A percentile compares a stretch with the other conserved stretches of the same genome.
phyloP scores from a whole-genome alignment of 352 stramenopile species.

The Globisporangium barbulae region DNA sequence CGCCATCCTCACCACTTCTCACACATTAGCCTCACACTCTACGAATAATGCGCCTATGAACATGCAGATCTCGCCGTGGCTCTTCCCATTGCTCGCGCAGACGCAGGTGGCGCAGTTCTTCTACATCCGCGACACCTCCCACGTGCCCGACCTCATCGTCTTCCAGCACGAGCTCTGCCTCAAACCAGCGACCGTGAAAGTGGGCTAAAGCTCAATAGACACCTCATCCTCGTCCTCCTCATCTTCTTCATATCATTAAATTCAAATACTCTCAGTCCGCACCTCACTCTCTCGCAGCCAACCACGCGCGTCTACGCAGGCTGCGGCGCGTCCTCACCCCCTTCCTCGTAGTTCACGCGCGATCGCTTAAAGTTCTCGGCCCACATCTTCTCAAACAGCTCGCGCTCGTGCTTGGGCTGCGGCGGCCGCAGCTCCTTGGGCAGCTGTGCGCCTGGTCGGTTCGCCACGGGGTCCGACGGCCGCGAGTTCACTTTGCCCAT shows the following conservation, averaged over 20 bases:
- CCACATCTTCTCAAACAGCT: slow-evolving; percentile 97
- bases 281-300: not conserved
- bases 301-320: not conserved
- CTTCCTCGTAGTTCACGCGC: slow-evolving; percentile 58
- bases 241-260: slow-evolving; percentile 14
- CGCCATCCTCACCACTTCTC: not conserved
- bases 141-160: slow-evolving; percentile 76
- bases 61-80: slow-evolving; percentile 36
- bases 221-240: not conserved
- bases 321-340: not conserved
- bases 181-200: slow-evolving; percentile 4
- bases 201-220: slow-evolving; percentile 7
- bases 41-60: not conserved
- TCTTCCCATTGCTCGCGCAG: slow-evolving; percentile 59
- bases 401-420: slow-evolving; percentile 92
- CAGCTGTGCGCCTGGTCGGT: slow-evolving; percentile 68
- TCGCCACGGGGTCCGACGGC: slow-evolving; percentile 56
- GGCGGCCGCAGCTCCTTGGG: slow-evolving; percentile 88
- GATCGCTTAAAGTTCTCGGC: slow-evolving; percentile 95
- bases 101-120: slow-evolving; percentile 51
- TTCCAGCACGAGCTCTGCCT: slow-evolving; percentile 66
- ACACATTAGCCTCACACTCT: not conserved
- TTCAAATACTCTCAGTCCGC: slow-evolving; percentile 13
- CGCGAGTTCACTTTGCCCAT: slow-evolving; percentile 77
- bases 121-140: slow-evolving; percentile 68